Conservation (phyloP, 345 rosid species). For the Isatis tinctoria region DNA sequence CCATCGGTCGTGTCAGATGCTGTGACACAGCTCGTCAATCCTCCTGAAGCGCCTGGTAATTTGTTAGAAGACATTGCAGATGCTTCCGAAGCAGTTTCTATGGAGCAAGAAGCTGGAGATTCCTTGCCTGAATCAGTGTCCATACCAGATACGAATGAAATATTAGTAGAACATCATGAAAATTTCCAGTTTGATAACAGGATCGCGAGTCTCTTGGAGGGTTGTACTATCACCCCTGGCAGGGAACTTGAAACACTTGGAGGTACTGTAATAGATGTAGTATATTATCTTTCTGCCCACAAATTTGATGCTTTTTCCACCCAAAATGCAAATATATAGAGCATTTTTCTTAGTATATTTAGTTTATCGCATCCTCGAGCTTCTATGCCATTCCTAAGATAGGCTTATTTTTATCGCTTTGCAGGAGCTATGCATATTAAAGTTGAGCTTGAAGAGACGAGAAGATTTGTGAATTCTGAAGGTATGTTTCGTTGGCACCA, state of each 20-base stretch:
- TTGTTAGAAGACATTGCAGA: slow-evolving; percentile 59
- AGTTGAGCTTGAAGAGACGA: slow-evolving; percentile 49
- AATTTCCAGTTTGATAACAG: slow-evolving; percentile 71
- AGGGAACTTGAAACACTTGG: slow-evolving; percentile 75
- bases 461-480: slow-evolving; percentile 47
- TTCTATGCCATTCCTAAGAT: slow-evolving; percentile 10
- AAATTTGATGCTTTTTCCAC: neutral
- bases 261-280: slow-evolving; percentile 47
- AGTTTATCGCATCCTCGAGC: slow-evolving; percentile 2
- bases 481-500: slow-evolving; percentile 41
- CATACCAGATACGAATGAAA: slow-evolving; percentile 24
- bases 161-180: slow-evolving; percentile 37
- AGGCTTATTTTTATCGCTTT: slow-evolving; percentile 9
- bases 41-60: slow-evolving; percentile 99
- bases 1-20: slow-evolving; percentile 50
- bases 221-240: slow-evolving; percentile 61
- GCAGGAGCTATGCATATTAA: slow-evolving; percentile 74
- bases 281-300: neutral
- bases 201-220: slow-evolving; percentile 69
- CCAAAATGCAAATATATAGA: neutral
- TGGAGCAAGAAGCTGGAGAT: slow-evolving; percentile 38
- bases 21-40: slow-evolving; percentile 68
- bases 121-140: slow-evolving; percentile 26
- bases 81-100: slow-evolving; percentile 34
- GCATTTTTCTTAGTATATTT: slow-evolving; percentile 9